Base-by-base conservation (phyloP, 139 green algal genomes). In the Eudorina sp. region DNA sequence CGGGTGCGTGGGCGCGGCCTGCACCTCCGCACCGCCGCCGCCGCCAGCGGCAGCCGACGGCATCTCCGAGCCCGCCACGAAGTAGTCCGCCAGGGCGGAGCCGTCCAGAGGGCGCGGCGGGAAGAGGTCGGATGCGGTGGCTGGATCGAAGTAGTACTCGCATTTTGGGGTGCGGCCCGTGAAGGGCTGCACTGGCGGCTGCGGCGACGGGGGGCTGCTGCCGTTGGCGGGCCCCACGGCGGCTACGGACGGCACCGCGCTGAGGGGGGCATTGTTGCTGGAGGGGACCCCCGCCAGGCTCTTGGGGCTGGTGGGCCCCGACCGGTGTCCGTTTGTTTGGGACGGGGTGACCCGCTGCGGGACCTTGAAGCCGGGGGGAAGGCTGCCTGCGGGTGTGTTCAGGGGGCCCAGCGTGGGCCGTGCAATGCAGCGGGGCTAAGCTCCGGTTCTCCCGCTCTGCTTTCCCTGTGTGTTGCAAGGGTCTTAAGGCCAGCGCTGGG, bases 1-100 rank as follows among this genome's bases (percentile, higher is more conserved):
- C 2, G 93, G 90, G 85, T 92, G 73, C 48, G 43, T 70, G 41
- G 60, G 60, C 41, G 64, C 36, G n/a, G 80, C 19, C 60, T 53
- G 60, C 60, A 86, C 80, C 45, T 86, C 80, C 40, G 36, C 46
- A 29, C 36, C 36, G 36, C 36, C 14, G 36, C 36, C n/a, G 62
- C 62, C 27, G 27, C 62, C n/a, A 16, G 29, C 62, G 62, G 34
- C 68, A 3, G 29, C n/a, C 46, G 46, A 38, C 11, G 58, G 40
- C 4, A 14, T 60, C 18, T 51, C 88, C 19, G 81, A 48, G 25
- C 31, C 88, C 9, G 46, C 58, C 14, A 70, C 34, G 31, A 84
- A 88, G 40, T 88, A 88, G n/a, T 88, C 88, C 29, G 46, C 69
- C 19, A 84, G 72, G 13, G 40, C 27, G 23, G 73, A 77, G 41